Base-by-base conservation (phyloP, 2,329 filamentous ascomycete species). In the Tolypocladium ovalisporum region DNA sequence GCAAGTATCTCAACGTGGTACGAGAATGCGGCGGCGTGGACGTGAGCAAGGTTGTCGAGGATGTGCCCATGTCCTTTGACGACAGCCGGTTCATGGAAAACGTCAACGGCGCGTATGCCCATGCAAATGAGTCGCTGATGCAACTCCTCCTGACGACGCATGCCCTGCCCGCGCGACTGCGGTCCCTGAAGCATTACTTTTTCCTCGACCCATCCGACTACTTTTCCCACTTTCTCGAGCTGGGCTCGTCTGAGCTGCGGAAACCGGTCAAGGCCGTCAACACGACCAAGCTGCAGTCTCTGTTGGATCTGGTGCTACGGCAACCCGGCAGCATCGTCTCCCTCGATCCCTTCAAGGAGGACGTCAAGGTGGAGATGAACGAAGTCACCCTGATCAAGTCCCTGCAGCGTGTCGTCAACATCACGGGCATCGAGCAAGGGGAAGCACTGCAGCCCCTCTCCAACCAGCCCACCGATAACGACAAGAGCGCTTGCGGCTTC, bases 161-260 rank as follows among this genome's bases (percentile, higher is more conserved):
- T 68, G 89, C 89, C 15, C 81, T 99, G 6, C 92, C 93, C 0
- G 88, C 89, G 34, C 84, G 94, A 40, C 80, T 99, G 57, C 85
- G 88, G 52, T 97, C 93, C 17, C 78, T 99, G 42, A 99, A 99
- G 71, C 94, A 99, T 73, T 99, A 99, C 76, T 99, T 97, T 77
- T 99, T 99, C 78, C 85, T 99, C 61, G 93, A 97, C 65, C 88
- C 92, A 10, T 97, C 94, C 37, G 94, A 99, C 71, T 99, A 96
- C 76, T 97, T 99, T 72, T 91, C 91, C 3, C 96, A 97, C 73
- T 99, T 99, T 71, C 85, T 99, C 59, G 94, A 99, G 68, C 84
- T 99, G 24, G 86, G 90, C 56, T 81, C 88, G 35, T 92, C 91
- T 1, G 94, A 99, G 73, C 79, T 99, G 58, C 88, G 90, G 66